Evolutionary conservation across 768 basidiomycete genomes (phyloP), one percentile per base, ranked within the genome.

Genomic region (Tephrocybe sp.): DNA sequence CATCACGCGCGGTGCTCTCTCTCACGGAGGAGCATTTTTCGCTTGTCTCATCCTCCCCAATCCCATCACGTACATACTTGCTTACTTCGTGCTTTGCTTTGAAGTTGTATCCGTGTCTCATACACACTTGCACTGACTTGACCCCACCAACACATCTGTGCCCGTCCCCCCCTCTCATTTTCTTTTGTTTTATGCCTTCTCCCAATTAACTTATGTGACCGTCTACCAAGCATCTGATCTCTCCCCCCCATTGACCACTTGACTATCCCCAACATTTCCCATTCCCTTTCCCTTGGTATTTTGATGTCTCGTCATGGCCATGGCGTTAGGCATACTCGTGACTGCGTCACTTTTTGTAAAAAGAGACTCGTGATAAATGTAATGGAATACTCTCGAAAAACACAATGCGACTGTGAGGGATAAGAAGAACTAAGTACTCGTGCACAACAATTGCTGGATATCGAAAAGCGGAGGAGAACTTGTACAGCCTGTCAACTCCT

Each of bases 401-500:
- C 17, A 36, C 35, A 13, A 36, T 3, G 14, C 35, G 35, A 7
- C 5, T 22, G 16, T 10, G 5, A 20, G 8, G 17, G 16, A 9
- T 6, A 17, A 14, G 22, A 23, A 5, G 13, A 14, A 31, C 3
- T 26, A 23, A 12, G 19, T 41, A 14, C 33, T 33, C 7, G 56
- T 52, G 45, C 67, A 67, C 55, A 66, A 54, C 16, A 67, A 59
- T 45, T 60, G 60, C 22, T 51, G 62, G 33, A 67, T 57, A 32
- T 65, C 61, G 47, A 61, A 59, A 9, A 56, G 54, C 14, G 59
- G 46, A 34, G 57, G 49, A 1, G 30, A 34, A 20, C 53, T 45
- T 11, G 26, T 56, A 52, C 77, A 77, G 5, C 56, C 56, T n/a
- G 66, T 60, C 39, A 77, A 61, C 49, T 70, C 64, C 2, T 48